Conservation (phyloP, 352 stramenopile species). For the Elongisporangium senticosum region DNA sequence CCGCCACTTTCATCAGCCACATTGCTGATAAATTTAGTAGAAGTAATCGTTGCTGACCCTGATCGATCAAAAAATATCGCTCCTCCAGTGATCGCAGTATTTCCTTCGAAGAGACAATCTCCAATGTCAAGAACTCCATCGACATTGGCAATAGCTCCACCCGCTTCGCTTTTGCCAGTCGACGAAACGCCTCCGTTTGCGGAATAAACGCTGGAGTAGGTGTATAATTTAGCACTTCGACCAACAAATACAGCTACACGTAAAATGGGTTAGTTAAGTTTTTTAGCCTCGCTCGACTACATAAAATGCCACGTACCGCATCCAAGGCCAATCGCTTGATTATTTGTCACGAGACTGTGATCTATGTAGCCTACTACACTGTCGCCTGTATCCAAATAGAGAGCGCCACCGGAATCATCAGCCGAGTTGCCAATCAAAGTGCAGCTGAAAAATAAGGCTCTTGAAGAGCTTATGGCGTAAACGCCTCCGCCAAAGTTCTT, state of each 20-base stretch:
- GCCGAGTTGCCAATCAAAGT: conserved; percentile 36
- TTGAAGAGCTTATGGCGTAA: conserved; percentile 31
- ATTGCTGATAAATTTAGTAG: conserved; percentile 34
- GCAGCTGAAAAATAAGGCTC: conserved; percentile 15
- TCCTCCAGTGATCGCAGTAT: conserved; percentile 43
- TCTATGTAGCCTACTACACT: conserved; percentile 27
- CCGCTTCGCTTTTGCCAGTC: conserved; percentile 53
- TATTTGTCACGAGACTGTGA: conserved; percentile 17
- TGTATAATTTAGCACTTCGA: conserved; percentile 26
- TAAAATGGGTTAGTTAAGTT: neutral
- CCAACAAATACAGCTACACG: conserved; percentile 41
- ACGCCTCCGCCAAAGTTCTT: conserved; percentile 45
- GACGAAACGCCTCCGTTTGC: conserved; percentile 36
- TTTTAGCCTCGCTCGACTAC: neutral
- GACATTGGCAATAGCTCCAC: conserved; percentile 36
- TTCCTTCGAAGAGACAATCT: conserved; percentile 27
- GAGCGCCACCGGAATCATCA: conserved; percentile 49
- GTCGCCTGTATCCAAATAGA: conserved; percentile 53
- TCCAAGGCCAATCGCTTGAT: conserved; percentile 38
- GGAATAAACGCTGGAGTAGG: conserved; percentile 17
- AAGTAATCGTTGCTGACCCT: conserved; percentile 13
- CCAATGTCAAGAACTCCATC: conserved; percentile 31
- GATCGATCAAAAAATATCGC: conserved; percentile 35
- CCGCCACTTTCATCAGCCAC: conserved; percentile 39
- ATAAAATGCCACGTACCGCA: conserved; percentile 21